Percentiles rank a stretch among this genome's conserved stretches.
Evolutionary conservation across 176 grass and related monocot species (phyloP).

Genomic region (Zea mays): DNA sequence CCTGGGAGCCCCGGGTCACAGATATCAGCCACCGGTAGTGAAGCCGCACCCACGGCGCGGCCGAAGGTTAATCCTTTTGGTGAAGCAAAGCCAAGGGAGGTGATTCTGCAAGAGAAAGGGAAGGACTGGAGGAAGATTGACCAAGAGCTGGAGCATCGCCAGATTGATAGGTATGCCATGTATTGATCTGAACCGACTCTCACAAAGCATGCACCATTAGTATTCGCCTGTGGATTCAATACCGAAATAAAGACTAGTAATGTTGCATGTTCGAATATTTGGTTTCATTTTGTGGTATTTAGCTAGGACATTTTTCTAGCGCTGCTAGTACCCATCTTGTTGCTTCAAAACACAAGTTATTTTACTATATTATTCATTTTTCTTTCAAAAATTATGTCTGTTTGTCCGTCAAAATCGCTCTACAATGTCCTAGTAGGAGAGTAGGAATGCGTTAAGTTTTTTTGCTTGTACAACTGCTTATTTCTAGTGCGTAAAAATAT

Average conservation of each 20-base stretch:
- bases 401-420: background rate
- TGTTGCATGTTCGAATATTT: background rate
- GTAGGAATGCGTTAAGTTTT: background rate
- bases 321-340: background rate
- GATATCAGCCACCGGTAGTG: constrained; percentile 12
- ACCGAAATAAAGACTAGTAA: background rate
- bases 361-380: background rate
- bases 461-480: background rate
- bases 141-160: constrained; percentile 57
- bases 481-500: background rate
- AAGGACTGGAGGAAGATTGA: constrained; percentile 88
- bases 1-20: constrained; percentile 70
- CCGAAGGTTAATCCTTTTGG: constrained; percentile 77
- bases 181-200: background rate
- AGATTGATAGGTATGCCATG: constrained; percentile 59
- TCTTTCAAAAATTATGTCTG: background rate
- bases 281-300: background rate
- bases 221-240: background rate
- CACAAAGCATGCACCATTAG: background rate
- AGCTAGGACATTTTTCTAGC: background rate
- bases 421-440: background rate
- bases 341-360: background rate
- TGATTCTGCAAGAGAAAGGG: constrained; percentile 72
- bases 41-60: constrained; percentile 28
- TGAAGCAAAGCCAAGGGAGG: constrained; percentile 69